Conservation (phyloP, 129 eudicot species). For the Tagetes patula region DNA sequence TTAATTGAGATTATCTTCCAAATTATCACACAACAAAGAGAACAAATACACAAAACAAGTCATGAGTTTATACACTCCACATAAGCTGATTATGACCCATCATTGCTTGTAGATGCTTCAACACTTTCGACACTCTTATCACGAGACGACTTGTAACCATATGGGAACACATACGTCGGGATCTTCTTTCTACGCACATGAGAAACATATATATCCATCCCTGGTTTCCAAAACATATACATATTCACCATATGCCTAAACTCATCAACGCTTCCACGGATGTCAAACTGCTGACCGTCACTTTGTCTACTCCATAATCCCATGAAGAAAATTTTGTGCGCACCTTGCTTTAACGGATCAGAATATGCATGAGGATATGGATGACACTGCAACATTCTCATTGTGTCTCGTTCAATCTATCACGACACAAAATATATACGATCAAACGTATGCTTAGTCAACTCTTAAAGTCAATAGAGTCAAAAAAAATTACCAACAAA, state of each 20-base stretch:
- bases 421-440: background rate
- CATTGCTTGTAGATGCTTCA: no score
- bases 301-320: conserved; percentile 90
- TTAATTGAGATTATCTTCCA: no score
- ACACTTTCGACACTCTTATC: no score
- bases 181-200: conserved; percentile 79
- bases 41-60: no score
- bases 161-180: conserved; percentile 63
- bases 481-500: no score
- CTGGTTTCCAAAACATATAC: conserved; percentile 79
- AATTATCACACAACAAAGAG: no score
- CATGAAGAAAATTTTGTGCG: conserved; percentile 82
- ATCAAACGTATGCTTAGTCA: background rate
- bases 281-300: conserved; percentile 96
- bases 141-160: conserved; percentile 36
- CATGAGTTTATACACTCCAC: no score
- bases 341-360: conserved; percentile 54
- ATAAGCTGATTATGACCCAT: no score
- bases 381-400: conserved; percentile 84
- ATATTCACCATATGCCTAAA: conserved; percentile 70
- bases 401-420: conserved; percentile 83
- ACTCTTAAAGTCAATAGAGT: conserved; percentile 44
- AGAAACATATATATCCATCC: conserved; percentile 81
- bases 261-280: conserved; percentile 79
- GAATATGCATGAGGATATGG: conserved; percentile 83